Conservation (phyloP, 495 filamentous ascomycete genomes). For the Aspergillus sparsus region DNA sequence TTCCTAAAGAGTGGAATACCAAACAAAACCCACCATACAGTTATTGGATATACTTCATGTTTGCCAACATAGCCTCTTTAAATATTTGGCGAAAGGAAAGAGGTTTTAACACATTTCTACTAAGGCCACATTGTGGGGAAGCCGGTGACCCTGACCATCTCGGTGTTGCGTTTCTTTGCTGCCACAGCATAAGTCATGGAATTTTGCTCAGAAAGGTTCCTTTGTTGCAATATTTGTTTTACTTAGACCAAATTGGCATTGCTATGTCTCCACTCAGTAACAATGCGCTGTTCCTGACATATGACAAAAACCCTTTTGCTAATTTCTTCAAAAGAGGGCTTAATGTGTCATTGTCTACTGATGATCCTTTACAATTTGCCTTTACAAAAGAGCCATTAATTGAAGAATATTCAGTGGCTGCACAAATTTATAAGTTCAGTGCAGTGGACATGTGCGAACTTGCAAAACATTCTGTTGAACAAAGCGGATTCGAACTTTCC, state of each 20-base stretch:
- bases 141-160: slow-evolving; percentile 96
- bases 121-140: slow-evolving; percentile 94
- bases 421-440: slow-evolving; percentile 96
- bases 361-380: slow-evolving; percentile 96
- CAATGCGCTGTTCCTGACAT: slow-evolving; percentile 94
- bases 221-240: slow-evolving; percentile 93
- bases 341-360: slow-evolving; percentile 94
- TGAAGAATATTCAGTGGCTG: slow-evolving; percentile 96
- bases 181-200: slow-evolving; percentile 96
- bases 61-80: slow-evolving; percentile 88
- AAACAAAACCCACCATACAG: slow-evolving; percentile 97
- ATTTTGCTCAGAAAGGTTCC: slow-evolving; percentile 92
- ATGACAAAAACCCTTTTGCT: slow-evolving; percentile 94
- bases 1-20: slow-evolving; percentile 82
- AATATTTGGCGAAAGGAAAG: slow-evolving; percentile 88
- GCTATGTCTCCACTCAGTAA: slow-evolving; percentile 99
- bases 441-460: slow-evolving; percentile 99
- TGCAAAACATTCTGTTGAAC: slow-evolving; percentile 90
- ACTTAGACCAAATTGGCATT: slow-evolving; percentile 95
- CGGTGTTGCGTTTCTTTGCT: slow-evolving; percentile 87
- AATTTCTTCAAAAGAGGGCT: slow-evolving; percentile 92
- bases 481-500: slow-evolving; percentile 88
- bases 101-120: slow-evolving; percentile 92
- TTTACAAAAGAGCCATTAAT: slow-evolving; percentile 98
- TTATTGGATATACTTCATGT: slow-evolving; percentile 98